Base-by-base conservation (phyloP, 2,329 filamentous ascomycete species). In the Sporothrix variecibatus region DNA sequence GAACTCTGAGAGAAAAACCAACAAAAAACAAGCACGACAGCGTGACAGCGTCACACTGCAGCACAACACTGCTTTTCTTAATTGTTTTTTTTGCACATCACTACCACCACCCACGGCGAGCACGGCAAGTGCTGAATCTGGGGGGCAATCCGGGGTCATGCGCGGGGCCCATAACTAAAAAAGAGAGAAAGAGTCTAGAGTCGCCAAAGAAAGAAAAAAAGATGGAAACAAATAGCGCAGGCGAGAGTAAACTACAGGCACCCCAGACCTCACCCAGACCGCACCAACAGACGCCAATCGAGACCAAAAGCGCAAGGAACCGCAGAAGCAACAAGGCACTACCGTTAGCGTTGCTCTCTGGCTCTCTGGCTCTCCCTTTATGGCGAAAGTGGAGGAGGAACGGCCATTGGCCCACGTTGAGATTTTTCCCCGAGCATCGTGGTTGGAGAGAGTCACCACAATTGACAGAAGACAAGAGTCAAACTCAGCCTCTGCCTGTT, bases 91-190 rank as follows among this genome's bases (percentile, higher is more conserved):
- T n/a, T n/a, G n/a, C n/a, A n/a, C n/a, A n/a, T n/a, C n/a, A n/a
- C n/a, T n/a, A n/a, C n/a, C n/a, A n/a, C n/a, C n/a, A n/a, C n/a
- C n/a, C n/a, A n/a, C n/a, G n/a, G n/a, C n/a, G n/a, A n/a, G n/a
- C 38, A 40, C 65, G 31, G 8, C 40, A 17, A 12, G 34, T 28
- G 65, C 15, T 70, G 6, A 58, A n/a, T 31, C 51, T 7, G 53
- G 68, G 67, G 68, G 23, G 51, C 51, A 58, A 58, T 58, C 68
- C 31, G 68, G 68, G 68, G 67, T 70, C 68, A 53, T 43, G 20
- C n/a, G n/a, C n/a, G 60, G 34, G 31, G 56, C 56, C 15, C 20
- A 1, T 1, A 8, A 62, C n/a, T n/a, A n/a, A n/a, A n/a, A n/a
- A n/a, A 51, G 46, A 17, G 6, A 51, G 12, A 26, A 8, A 56